Conservation (phyloP, 106 monocot genomes). For the Gastrodia elata region DNA sequence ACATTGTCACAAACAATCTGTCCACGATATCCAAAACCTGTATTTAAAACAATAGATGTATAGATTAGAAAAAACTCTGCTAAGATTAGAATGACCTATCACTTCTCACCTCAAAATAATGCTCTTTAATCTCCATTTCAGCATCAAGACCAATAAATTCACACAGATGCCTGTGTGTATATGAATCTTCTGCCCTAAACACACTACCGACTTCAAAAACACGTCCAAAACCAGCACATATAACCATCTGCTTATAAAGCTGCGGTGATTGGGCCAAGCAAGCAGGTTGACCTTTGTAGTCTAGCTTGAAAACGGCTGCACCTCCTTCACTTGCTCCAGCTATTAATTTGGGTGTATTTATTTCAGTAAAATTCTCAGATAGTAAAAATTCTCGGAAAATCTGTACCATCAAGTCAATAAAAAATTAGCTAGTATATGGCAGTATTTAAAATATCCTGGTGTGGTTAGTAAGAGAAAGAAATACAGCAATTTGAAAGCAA, state of each 20-base stretch:
- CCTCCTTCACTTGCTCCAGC: slow-evolving; percentile 92
- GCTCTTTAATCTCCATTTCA: slow-evolving; percentile 92
- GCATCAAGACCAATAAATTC: slow-evolving; percentile 91
- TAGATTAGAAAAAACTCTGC: neutral
- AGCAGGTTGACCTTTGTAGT: slow-evolving; percentile 86
- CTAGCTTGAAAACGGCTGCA: slow-evolving; percentile 79
- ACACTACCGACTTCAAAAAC: slow-evolving; percentile 87
- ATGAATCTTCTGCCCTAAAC: slow-evolving; percentile 87
- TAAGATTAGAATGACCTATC: neutral
- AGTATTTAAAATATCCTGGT: neutral
- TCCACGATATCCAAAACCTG: slow-evolving; percentile 92
- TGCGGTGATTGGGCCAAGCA: slow-evolving; percentile 94
- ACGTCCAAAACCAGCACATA: slow-evolving; percentile 75
- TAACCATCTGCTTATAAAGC: slow-evolving; percentile 79
- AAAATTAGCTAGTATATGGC: neutral
- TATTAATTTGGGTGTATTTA: slow-evolving; percentile 69
- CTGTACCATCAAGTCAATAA: slow-evolving; percentile 16
- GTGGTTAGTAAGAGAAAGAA: neutral
- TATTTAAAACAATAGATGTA: neutral
- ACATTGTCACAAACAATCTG: slow-evolving; percentile 71
- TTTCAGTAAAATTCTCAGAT: slow-evolving; percentile 51
- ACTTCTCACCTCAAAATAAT: slow-evolving; percentile 69
- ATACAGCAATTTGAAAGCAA: neutral
- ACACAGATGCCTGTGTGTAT: slow-evolving; percentile 83
- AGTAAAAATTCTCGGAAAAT: slow-evolving; percentile 53